phyloP scores from a whole-genome alignment of 106 monocot species.

The Dendrobium chrysotoxum region DNA sequence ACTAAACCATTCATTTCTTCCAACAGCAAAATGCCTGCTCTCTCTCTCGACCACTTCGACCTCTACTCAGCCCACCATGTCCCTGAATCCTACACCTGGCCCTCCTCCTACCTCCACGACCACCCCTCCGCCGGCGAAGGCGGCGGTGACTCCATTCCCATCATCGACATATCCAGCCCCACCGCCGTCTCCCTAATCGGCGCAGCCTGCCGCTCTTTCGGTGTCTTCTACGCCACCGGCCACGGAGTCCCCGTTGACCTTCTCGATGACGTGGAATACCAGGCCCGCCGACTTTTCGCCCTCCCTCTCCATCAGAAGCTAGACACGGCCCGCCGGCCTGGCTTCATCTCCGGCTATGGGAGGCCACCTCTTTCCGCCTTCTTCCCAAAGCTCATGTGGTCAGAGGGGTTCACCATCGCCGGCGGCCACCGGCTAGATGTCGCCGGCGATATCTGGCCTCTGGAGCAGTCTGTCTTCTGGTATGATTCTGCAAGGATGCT shows the following conservation, averaged over 20 bases:
- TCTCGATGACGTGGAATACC: neutral
- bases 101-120: conserved; percentile 10
- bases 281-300: conserved; percentile 13
- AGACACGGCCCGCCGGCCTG: neutral
- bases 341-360: conserved; percentile 12
- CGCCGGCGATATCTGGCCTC: conserved; percentile 7
- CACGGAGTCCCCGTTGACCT: conserved; percentile 8
- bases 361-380: conserved; percentile 14
- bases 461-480: conserved; percentile 9
- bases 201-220: conserved; percentile 7
- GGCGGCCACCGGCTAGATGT: neutral
- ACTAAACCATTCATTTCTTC: too few relatives aligned
- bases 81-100: conserved; percentile 17
- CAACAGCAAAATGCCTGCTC: neutral
- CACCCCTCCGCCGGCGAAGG: conserved; percentile 7
- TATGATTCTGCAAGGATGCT: neutral
- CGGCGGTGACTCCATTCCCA: conserved; percentile 1
- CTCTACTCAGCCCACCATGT: conserved; percentile 6
- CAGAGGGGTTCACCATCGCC: conserved; percentile 21
- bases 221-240: conserved; percentile 10
- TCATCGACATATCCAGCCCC: conserved; percentile 14
- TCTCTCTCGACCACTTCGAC: neutral
- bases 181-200: neutral
- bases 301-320: conserved; percentile 18
- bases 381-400: conserved; percentile 21